A percentile compares a stretch with the other conserved stretches of the same genome.
Conservation (phyloP, 2,329 filamentous ascomycete genomes). For the Davidsoniella eucalypti region DNA sequence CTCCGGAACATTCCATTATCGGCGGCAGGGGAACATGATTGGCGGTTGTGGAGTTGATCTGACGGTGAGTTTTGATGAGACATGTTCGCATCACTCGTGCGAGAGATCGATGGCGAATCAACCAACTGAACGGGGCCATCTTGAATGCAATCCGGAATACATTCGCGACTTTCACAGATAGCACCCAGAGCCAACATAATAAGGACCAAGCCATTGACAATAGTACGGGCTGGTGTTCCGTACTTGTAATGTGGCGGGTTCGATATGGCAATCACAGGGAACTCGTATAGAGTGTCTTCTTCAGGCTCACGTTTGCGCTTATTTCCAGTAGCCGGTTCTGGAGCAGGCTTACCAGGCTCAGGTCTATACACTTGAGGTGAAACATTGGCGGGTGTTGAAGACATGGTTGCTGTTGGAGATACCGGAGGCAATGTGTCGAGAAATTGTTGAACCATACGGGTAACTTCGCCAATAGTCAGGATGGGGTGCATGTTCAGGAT, state of each 20-base stretch:
- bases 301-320: conserved; percentile 36
- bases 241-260: conserved; percentile 2
- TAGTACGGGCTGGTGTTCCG: conserved; percentile 41
- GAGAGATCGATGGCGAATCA: conserved; percentile 27
- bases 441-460: conserved; percentile 36
- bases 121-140: neutral
- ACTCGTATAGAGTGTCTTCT: neutral
- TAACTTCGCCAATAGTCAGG: conserved; percentile 35
- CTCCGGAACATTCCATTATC: conserved; percentile 14
- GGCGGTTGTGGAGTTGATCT: conserved; percentile 19
- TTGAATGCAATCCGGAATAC: conserved; percentile 31
- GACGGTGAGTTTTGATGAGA: conserved; percentile 37
- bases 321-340: conserved; percentile 14
- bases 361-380: neutral
- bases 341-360: no score
- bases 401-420: neutral
- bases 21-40: conserved; percentile 23
- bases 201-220: conserved; percentile 67
- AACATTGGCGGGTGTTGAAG: neutral
- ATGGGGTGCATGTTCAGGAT: conserved; percentile 52
- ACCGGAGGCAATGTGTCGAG: conserved; percentile 28
- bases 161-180: conserved; percentile 45
- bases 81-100: neutral
- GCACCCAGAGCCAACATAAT: conserved; percentile 75
- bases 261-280: neutral